These are phyloP conservation scores for Nasturtium officinale DNA, from an alignment of 345 rosid genomes.

Conservation along the genomic window DNA sequence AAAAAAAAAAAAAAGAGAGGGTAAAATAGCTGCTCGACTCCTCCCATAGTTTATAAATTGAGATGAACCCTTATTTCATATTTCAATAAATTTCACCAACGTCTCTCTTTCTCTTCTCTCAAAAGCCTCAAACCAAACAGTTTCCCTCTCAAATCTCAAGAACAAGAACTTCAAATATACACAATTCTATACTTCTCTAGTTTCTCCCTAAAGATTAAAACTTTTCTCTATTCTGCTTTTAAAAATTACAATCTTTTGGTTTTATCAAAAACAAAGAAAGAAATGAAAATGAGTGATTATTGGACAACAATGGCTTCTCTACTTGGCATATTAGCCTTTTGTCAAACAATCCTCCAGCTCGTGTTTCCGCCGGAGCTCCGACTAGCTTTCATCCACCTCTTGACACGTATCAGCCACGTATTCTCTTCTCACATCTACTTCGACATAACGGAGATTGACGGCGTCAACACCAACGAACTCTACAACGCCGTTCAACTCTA, in stretches of 20 bases:
- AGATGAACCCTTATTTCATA: slow-evolving; percentile 2
- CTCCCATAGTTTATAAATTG: slow-evolving; percentile 29
- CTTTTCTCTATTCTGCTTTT: background rate
- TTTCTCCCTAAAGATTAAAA: background rate
- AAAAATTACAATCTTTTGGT: background rate
- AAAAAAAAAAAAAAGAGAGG: no score
- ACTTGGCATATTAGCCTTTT: slow-evolving; percentile 80
- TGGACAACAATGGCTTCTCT: slow-evolving; percentile 83
- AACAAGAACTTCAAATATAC: slow-evolving; percentile 24
- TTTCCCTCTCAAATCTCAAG: slow-evolving; percentile 43
- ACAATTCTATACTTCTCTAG: background rate
- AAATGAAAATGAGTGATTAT: slow-evolving; percentile 58
- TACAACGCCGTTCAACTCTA: slow-evolving; percentile 95
- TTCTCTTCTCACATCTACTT: slow-evolving; percentile 71
- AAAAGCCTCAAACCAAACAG: slow-evolving; percentile 12
- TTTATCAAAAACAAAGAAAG: background rate
- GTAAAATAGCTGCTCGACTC: slow-evolving; percentile 9
- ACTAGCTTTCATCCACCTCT: slow-evolving; percentile 54
- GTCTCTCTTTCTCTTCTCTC: slow-evolving; percentile 30
- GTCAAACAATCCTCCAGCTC: slow-evolving; percentile 65
- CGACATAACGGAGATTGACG: slow-evolving; percentile 93
- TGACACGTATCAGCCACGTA: slow-evolving; percentile 53
- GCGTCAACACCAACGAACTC: slow-evolving; percentile 97
- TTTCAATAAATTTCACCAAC: slow-evolving; percentile 24
- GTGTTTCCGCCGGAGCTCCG: slow-evolving; percentile 90